Evolutionary conservation across 768 basidiomycete genomes (phyloP).

Genomic region (Boletus reticulatus): DNA sequence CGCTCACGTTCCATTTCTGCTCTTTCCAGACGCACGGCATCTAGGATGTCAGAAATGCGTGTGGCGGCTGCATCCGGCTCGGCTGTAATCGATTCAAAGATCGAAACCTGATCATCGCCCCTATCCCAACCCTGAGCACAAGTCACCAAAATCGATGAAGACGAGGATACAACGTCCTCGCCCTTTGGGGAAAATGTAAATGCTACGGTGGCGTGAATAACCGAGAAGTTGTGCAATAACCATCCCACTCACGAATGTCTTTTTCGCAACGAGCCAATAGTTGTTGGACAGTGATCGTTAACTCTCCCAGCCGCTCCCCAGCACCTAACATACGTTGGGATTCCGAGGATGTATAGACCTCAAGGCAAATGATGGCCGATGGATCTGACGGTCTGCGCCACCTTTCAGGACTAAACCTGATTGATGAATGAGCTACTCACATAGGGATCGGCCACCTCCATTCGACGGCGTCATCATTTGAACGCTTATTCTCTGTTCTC

Average conservation of each 20-base stretch:
- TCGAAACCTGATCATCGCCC: slow-evolving; percentile 27
- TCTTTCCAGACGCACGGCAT: slow-evolving; percentile 55
- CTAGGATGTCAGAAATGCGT: slow-evolving; percentile 55
- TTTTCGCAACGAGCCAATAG: background rate
- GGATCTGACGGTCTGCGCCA: background rate
- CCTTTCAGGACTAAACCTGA: no score
- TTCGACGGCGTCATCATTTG: background rate
- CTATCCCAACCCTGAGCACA: no score
- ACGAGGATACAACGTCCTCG: no score
- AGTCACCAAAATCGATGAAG: no score
- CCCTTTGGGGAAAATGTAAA: no score
- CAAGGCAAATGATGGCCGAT: background rate
- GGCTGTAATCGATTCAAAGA: slow-evolving; percentile 39
- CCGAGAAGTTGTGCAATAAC: no score
- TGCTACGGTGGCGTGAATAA: no score
- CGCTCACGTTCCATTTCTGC: slow-evolving; percentile 56
- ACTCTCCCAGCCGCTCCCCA: background rate
- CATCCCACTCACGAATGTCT: background rate
- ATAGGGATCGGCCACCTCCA: background rate
- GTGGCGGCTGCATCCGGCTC: slow-evolving; percentile 53
- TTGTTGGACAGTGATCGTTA: background rate
- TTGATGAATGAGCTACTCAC: background rate
- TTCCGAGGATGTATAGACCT: background rate
- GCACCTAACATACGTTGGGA: no score
- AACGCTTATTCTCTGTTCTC: no score